A percentile compares a stretch with the other conserved stretches of the same genome.
Evolutionary conservation across 1,284 basidiomycete species (phyloP).

Genomic region (Pseudozyma sp.): DNA sequence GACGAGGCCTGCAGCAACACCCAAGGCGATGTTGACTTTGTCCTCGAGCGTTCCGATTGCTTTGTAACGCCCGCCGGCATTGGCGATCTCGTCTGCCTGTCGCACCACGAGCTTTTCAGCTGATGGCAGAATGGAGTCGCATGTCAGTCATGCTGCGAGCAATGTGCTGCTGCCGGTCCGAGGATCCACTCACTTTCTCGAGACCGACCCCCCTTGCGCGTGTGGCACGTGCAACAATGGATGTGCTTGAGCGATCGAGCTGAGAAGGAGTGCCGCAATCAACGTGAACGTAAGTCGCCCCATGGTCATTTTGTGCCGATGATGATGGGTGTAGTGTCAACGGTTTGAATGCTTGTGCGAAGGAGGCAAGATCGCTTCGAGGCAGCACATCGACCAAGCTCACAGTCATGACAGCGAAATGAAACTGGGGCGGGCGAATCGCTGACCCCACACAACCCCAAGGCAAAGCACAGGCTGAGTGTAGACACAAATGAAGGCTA

Average conservation of each 20-base stretch:
- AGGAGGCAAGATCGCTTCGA: too few species aligned
- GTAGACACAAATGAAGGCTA: conserved; percentile 5
- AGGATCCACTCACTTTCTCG: background rate
- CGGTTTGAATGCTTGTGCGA: too few species aligned
- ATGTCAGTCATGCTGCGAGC: background rate
- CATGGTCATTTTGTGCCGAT: background rate
- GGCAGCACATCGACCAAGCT: too few species aligned
- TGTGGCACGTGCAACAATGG: background rate
- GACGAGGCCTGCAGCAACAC: background rate
- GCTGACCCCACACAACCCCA: background rate
- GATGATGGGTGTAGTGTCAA: background rate
- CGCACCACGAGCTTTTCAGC: conserved; percentile 7
- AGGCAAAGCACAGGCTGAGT: background rate
- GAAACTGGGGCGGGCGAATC: background rate
- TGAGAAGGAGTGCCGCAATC: background rate
- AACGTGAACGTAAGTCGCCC: background rate
- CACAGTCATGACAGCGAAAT: too few species aligned
- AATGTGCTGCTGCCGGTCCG: background rate
- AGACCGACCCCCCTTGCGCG: background rate
- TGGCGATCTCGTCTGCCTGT: background rate
- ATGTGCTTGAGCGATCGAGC: background rate
- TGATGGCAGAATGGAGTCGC: background rate
- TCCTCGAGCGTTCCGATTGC: conserved; percentile 6
- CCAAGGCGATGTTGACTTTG: conserved; percentile 4
- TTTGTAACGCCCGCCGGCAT: conserved; percentile 1